Conservation (phyloP, 1,139 yeast species). For the Maudiozyma humilis region DNA sequence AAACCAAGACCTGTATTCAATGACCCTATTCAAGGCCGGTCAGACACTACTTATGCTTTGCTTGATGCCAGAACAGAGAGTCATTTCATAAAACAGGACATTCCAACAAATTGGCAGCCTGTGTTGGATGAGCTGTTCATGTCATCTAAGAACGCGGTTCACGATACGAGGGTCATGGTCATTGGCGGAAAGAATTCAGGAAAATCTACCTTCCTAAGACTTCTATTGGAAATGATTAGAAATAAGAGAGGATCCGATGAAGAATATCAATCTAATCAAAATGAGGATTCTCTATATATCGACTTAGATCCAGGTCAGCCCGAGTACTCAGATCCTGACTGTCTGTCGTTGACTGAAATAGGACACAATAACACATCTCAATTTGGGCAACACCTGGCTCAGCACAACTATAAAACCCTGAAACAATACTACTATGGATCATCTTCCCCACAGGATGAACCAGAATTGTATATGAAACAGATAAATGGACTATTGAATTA, state of each 20-base stretch:
- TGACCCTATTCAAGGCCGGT: conserved; percentile 3
- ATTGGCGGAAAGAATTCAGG: conserved; percentile 75
- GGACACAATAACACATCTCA: conserved; percentile 6
- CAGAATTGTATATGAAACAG: conserved; percentile 45
- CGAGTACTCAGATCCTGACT: conserved; percentile 67
- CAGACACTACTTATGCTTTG: conserved; percentile 16
- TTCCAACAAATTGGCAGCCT: conserved; percentile 22
- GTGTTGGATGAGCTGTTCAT: conserved; percentile 15
- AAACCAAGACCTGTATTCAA: conserved; percentile 8
- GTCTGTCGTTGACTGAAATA: conserved; percentile 30
- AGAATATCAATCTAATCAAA: not conserved
- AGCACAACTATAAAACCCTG: conserved; percentile 21
- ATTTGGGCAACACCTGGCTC: conserved; percentile 25
- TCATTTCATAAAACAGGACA: conserved; percentile 25
- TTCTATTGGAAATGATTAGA: conserved; percentile 42
- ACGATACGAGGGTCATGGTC: conserved; percentile 35
- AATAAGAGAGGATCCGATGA: not conserved
- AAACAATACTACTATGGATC: conserved; percentile 57
- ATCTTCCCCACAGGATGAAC: conserved; percentile 63
- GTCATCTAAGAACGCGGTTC: conserved; percentile 14
- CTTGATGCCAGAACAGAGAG: conserved; percentile 19
- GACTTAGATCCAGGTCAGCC: conserved; percentile 94
- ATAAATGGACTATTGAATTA: conserved; percentile 38
- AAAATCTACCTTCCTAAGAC: conserved; percentile 63
- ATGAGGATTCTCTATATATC: conserved; percentile 38